A percentile compares a stretch with the other conserved stretches of the same genome.
Conservation (phyloP, 495 filamentous ascomycete species). For the Neurospora hispaniola region DNA sequence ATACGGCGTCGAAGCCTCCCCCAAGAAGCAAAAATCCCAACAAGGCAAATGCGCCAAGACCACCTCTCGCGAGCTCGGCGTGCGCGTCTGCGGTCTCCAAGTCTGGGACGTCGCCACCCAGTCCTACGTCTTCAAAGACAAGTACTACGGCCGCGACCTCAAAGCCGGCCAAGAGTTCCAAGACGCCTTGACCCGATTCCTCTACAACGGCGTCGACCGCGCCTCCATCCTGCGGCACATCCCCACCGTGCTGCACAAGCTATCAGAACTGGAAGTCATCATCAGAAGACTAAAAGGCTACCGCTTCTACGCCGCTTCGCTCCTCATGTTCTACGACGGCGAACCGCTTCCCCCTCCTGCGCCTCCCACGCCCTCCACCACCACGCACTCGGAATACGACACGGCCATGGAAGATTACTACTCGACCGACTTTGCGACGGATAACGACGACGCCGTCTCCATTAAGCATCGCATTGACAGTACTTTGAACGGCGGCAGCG, state of each 20-base stretch:
- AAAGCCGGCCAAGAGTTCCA: conserved; percentile 88
- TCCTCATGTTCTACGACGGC: conserved; percentile 90
- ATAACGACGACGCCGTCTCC: conserved; percentile 33
- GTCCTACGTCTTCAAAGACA: conserved; percentile 84
- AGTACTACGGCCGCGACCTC: conserved; percentile 87
- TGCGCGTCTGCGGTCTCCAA: conserved; percentile 91
- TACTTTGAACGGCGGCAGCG: background rate
- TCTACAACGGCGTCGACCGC: conserved; percentile 82
- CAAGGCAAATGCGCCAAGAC: conserved; percentile 84
- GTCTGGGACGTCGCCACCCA: conserved; percentile 82
- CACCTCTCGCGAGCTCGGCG: conserved; percentile 83
- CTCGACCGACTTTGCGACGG: conserved; percentile 37
- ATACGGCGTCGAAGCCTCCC: conserved; percentile 86
- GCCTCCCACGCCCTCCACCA: conserved; percentile 10
- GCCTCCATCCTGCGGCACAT: conserved; percentile 72
- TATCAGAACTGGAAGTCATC: conserved; percentile 70
- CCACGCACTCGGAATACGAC: conserved; percentile 31
- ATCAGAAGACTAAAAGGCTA: conserved; percentile 72
- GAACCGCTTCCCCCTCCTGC: conserved; percentile 28
- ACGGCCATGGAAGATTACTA: conserved; percentile 35
- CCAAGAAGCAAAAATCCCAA: conserved; percentile 90
- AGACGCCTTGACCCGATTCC: conserved; percentile 74
- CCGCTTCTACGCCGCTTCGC: conserved; percentile 89
- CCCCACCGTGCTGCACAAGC: conserved; percentile 73
- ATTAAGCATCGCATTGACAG: background rate